Base-by-base conservation (phyloP, 768 basidiomycete species). In the Mycena venus region DNA sequence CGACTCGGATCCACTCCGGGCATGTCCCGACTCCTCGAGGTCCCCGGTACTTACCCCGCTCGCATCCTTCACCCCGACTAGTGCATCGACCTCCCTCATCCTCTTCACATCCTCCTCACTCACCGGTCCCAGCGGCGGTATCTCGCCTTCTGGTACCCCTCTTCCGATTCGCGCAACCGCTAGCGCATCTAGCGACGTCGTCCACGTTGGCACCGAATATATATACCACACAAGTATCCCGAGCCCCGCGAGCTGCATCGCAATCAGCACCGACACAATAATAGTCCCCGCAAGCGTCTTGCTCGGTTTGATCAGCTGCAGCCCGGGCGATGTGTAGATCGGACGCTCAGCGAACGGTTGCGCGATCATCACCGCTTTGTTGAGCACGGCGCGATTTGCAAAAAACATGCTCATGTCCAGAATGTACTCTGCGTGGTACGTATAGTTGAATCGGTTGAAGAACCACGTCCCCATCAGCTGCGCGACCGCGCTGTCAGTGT, bases 331-430 rank as follows among this genome's bases (percentile, higher is more conserved):
- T 31, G 44, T 64, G 47, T 64, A 49, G 49, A 64, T 49, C 9
- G 44, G 63, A 0, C 44, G 44, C 32, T 64, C 29, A 11, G 6
- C 3, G 29, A 49, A 32, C 4, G n/a, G n/a, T 31, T 64, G 63
- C 44, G 31, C 21, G 17, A 64, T 0, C 27, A 17, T n/a, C 11
- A 64, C 44, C 9, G 63, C 63, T 15, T 64, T 64, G 32, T 47
- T 64, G 44, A 64, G 63, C 44, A 44, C 27, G 29, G 63, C 44
- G 31, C 63, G 44, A 23, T 51, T 64, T 21, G 29, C 44, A n/a
- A 49, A 40, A 23, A 47, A 64, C 63, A 64, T 64, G 44, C 29
- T 49, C 63, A 64, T 64, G 32, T 64, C 63, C 29, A 64, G 63
- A 8, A 49, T n/a, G 32, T 64, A 64, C 44, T 47, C 63, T 8